Evolutionary conservation across 805 yeast species (phyloP).

Genomic region (Wickerhamiella domercqiae): DNA sequence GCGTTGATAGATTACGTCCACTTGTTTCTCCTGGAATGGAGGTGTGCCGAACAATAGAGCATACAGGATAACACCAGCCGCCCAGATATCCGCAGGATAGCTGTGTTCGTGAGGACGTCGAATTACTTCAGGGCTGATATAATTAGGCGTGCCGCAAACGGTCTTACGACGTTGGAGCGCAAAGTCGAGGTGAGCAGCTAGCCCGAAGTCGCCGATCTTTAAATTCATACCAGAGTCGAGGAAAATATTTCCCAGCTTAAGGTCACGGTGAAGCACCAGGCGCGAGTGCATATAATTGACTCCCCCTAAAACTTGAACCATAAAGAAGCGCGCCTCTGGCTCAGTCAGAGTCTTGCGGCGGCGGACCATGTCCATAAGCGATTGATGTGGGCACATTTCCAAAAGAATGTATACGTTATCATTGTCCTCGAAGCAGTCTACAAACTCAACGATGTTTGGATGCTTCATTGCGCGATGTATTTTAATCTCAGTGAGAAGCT

Average conservation of each 20-base stretch:
- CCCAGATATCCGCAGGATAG: conserved; percentile 94
- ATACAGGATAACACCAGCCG: conserved; percentile 90
- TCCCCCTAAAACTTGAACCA: conserved; percentile 90
- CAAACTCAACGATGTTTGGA: conserved; percentile 77
- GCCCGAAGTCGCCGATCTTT: conserved; percentile 94
- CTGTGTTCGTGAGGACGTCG: conserved; percentile 61
- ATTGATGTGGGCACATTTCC: conserved; percentile 90
- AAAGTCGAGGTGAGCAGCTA: conserved; percentile 82
- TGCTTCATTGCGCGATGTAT: conserved; percentile 85
- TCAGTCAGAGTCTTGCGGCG: conserved; percentile 74
- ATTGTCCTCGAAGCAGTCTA: conserved; percentile 96
- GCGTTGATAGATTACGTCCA: conserved; percentile 79
- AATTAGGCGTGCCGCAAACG: conserved; percentile 97
- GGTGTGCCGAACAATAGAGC: conserved; percentile 90
- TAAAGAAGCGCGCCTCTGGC: conserved; percentile 78
- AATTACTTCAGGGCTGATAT: conserved; percentile 94
- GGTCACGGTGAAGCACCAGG: conserved; percentile 88
- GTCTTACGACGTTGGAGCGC: conserved; percentile 69
- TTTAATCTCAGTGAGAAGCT: conserved; percentile 79
- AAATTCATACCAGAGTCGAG: conserved; percentile 87
- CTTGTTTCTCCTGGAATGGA: conserved; percentile 94
- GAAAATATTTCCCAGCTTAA: conserved; percentile 90
- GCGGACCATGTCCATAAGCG: conserved; percentile 81
- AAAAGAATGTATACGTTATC: conserved; percentile 81
- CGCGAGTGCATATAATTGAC: conserved; percentile 81